A percentile compares a stretch with the other conserved stretches of the same genome.
phyloP scores from a whole-genome alignment of 306 rosid species.

The Prunus fruticosa region DNA sequence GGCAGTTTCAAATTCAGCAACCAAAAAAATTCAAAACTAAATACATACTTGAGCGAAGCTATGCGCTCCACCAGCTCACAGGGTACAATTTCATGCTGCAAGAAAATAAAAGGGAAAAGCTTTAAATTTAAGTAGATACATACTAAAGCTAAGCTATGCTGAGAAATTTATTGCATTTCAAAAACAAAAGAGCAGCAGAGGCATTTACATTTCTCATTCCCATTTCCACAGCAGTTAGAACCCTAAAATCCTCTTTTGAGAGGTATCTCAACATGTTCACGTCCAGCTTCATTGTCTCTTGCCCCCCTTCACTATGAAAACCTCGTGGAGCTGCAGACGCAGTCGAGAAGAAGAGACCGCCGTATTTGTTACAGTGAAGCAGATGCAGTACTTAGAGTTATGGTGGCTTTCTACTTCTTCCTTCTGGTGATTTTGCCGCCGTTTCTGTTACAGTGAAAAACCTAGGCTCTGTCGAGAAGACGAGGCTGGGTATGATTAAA shows the following conservation, averaged over 20 bases:
- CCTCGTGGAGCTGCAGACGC: too few species aligned
- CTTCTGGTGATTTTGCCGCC: too few species aligned
- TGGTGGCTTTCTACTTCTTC: too few species aligned
- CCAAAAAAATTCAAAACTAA: not conserved
- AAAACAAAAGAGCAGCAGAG: not conserved
- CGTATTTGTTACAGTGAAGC: too few species aligned
- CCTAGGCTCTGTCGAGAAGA: too few species aligned
- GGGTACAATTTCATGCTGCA: constrained; percentile 84
- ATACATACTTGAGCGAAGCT: constrained; percentile 62
- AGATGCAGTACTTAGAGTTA: too few species aligned
- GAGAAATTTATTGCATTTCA: not conserved
- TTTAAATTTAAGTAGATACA: too few species aligned
- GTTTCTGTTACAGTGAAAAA: too few species aligned
- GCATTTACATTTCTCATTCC: constrained; percentile 74
- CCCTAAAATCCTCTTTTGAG: constrained; percentile 88
- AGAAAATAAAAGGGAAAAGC: not conserved
- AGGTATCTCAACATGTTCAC: constrained; percentile 77
- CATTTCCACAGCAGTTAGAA: constrained; percentile 86
- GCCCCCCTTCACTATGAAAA: not conserved
- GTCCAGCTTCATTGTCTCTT: constrained; percentile 62
- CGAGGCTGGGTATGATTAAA: too few species aligned
- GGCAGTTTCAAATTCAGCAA: not conserved
- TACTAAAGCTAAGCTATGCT: not conserved
- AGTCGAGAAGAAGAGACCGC: too few species aligned
- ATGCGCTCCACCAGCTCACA: constrained; percentile 73